Evolutionary conservation across 2,329 filamentous ascomycete genomes (phyloP).

Genomic region (Aulographum hederae): DNA sequence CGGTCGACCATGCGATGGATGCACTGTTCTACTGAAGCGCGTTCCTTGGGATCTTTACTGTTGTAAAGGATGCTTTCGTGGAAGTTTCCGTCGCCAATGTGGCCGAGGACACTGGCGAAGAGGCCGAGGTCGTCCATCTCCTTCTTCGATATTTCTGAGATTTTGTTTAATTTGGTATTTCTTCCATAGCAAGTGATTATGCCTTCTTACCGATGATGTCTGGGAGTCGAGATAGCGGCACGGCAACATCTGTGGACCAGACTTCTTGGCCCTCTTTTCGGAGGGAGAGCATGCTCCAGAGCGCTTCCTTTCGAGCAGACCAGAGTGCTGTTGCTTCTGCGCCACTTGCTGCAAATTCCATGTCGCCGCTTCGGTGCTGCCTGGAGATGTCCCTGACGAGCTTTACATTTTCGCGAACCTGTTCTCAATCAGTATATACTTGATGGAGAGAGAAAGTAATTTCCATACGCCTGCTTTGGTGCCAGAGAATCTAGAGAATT

Average conservation of each 20-base stretch:
- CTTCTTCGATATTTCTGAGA: too few species aligned
- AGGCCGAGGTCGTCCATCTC: constrained; percentile 73
- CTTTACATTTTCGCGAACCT: constrained; percentile 56
- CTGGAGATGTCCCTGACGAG: constrained; percentile 51
- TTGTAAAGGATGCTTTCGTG: constrained; percentile 87
- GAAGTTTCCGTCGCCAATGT: constrained; percentile 90
- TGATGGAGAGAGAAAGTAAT: too few species aligned
- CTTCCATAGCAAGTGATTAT: background rate
- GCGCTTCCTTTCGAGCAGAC: constrained; percentile 40
- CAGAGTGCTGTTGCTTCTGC: constrained; percentile 37
- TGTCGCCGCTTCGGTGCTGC: constrained; percentile 34
- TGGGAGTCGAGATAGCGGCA: constrained; percentile 52
- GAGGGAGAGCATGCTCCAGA: constrained; percentile 42
- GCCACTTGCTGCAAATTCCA: constrained; percentile 36
- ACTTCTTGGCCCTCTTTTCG: constrained; percentile 34
- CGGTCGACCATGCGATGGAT: constrained; percentile 81
- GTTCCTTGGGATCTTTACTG: constrained; percentile 47
- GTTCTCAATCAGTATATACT: too few species aligned
- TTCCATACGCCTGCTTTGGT: constrained; percentile 53
- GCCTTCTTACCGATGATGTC: constrained; percentile 42
- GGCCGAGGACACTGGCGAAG: constrained; percentile 75
- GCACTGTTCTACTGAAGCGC: constrained; percentile 57
- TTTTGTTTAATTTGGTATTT: too few species aligned
- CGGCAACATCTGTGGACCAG: constrained; percentile 48
- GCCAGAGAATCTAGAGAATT: constrained; percentile 62